These are phyloP conservation scores for Trichophyton schoenleinii DNA, from an alignment of 2,329 filamentous ascomycete species.

Conservation along the genomic window DNA sequence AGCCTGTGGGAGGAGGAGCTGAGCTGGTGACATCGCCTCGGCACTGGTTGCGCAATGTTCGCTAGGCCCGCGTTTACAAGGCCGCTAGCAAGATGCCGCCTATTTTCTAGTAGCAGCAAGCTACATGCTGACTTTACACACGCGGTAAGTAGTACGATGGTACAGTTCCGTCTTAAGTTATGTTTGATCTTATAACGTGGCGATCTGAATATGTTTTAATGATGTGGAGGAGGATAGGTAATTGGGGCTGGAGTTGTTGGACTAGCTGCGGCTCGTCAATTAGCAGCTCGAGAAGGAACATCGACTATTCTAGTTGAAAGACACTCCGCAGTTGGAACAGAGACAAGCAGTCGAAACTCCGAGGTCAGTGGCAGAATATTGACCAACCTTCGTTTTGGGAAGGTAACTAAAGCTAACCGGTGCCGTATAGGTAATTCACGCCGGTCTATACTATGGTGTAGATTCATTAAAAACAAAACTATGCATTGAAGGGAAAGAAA, in stretches of 20 bases:
- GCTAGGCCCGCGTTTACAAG: not conserved
- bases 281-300: conserved; percentile 48
- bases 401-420: not conserved
- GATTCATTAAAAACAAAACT: conserved; percentile 67
- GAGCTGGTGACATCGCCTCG: no score
- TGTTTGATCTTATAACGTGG: not conserved
- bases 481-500: conserved; percentile 62
- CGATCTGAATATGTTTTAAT: not conserved
- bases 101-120: conserved; percentile 34
- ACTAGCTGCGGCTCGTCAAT: conserved; percentile 61
- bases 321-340: conserved; percentile 61
- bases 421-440: conserved; percentile 63
- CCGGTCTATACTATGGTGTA: conserved; percentile 77
- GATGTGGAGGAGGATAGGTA: conserved; percentile 29
- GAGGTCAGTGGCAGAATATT: conserved; percentile 43
- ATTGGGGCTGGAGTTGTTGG: conserved; percentile 66
- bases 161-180: not conserved
- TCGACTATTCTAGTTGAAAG: conserved; percentile 71
- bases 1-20: no score
- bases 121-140: conserved; percentile 49
- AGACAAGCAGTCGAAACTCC: conserved; percentile 81
- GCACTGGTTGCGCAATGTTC: not conserved
- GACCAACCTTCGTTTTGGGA: not conserved
- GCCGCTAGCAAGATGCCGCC: conserved; percentile 12
- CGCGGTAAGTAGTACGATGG: conserved; percentile 30